Base-by-base conservation (phyloP, 371 early-diverging fungal genomes). In the Sporodiniella umbellata region DNA sequence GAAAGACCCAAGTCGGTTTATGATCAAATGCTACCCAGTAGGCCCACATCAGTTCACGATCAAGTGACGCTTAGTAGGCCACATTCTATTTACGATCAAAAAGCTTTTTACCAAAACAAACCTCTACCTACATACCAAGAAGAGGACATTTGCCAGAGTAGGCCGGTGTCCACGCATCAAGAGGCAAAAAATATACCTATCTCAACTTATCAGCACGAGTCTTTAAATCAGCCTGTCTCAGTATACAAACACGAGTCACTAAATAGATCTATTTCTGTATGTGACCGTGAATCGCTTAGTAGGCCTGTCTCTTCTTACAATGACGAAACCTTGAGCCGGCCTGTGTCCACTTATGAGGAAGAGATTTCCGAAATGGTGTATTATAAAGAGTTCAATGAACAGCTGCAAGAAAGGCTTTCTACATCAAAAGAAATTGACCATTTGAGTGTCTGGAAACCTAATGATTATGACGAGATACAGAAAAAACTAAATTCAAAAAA, bases 361-460 rank as follows among this genome's bases (percentile, higher is more conserved):
- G 45, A 48, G 25, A 35, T 59, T n/a, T 21, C 50, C 12, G 60
- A 59, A 25, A 49, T 50, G 15, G 51, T 48, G 4, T 57, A 57
- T 43, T 62, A 62, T 37, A 53, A 54, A 19, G 63, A 62, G 33
- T 62, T 62, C n/a, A 62, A 57, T 4, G 54, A 57, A 26, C 63
- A 62, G 17, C 33, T 62, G 14, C 58, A 62, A 3, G 45, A 45
- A 25, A 37, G 58, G 39, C 43, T 62, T 2, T 57, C 58, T 1
- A 51, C 54, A 3, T 63, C 64, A n/a, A 63, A 63, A 37, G 64
- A 63, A 51, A 58, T 63, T 26, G 64, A 63, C 37, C 58, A 63
- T 19, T 25, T 63, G 7, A 23, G 49, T 40, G 49, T 63, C 8
- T 63, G 64, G 64, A 42, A 47, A 17, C 55, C 64, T 0, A 58